Evolutionary conservation across 306 rosid genomes (phyloP).

Genomic region (Alnus glutinosa): DNA sequence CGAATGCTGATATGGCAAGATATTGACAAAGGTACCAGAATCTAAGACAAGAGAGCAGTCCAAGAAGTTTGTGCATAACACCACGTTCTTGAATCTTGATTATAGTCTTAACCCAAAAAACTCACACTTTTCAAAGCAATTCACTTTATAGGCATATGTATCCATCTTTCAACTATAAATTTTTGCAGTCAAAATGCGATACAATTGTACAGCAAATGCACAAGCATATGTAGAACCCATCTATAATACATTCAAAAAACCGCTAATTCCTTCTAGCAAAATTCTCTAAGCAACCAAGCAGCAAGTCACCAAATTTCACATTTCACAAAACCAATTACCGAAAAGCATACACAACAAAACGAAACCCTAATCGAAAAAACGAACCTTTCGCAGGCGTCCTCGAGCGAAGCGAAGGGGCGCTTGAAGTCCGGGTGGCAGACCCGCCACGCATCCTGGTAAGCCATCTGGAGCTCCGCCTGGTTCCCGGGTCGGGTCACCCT

Average conservation of each 20-base stretch:
- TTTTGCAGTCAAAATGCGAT: background rate
- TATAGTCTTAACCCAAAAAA: background rate
- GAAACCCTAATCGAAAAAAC: background rate
- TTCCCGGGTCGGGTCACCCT: conserved; percentile 68
- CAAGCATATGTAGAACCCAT: background rate
- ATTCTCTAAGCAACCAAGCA: conserved; percentile 15
- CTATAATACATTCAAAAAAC: background rate
- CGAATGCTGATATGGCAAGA: background rate
- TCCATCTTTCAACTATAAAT: background rate
- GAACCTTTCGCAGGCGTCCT: conserved; percentile 93
- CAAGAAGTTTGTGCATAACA: background rate
- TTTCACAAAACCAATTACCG: background rate
- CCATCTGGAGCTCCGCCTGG: conserved; percentile 90
- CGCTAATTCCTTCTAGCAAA: background rate
- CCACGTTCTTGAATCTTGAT: background rate
- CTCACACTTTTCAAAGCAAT: background rate
- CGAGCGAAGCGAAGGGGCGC: conserved; percentile 87
- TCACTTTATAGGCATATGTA: background rate
- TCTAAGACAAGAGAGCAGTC: background rate
- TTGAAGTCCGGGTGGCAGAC: conserved; percentile 90
- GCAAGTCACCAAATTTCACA: background rate
- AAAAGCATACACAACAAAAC: background rate
- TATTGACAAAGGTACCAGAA: background rate
- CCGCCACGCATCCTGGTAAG: conserved; percentile 96
- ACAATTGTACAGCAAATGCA: background rate